These are phyloP conservation scores for Tuber brumale DNA, from an alignment of 495 filamentous ascomycete genomes.

Conservation along the genomic window DNA sequence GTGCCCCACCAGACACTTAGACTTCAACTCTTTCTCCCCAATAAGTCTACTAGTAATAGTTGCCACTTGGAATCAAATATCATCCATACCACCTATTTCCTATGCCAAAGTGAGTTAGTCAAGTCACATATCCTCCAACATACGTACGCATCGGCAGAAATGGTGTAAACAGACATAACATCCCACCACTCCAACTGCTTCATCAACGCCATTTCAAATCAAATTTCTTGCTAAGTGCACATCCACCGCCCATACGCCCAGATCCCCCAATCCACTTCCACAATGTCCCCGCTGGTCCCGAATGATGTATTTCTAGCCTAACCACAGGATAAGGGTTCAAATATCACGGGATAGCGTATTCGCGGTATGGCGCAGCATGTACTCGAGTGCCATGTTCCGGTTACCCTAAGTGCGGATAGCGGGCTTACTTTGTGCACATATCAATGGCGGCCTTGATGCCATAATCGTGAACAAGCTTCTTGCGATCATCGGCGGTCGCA, in stretches of 20 bases:
- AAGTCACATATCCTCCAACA: slow-evolving; percentile 2
- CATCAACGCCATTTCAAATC: slow-evolving; percentile 55
- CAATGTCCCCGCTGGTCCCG: slow-evolving; percentile 10
- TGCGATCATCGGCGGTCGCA: slow-evolving; percentile 59
- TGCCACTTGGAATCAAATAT: slow-evolving; percentile 58
- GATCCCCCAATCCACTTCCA: slow-evolving; percentile 3
- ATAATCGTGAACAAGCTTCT: slow-evolving; percentile 54
- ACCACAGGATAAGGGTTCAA: neutral
- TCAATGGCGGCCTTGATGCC: slow-evolving; percentile 68
- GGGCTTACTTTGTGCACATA: slow-evolving; percentile 61
- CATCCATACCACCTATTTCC: slow-evolving; percentile 56
- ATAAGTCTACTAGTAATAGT: slow-evolving; percentile 60
- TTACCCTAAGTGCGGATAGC: neutral
- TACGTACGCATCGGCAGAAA: neutral
- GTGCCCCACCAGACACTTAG: slow-evolving; percentile 60
- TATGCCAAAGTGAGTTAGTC: slow-evolving; percentile 26
- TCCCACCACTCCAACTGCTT: slow-evolving; percentile 61
- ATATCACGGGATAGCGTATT: neutral
- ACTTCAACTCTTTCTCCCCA: slow-evolving; percentile 60
- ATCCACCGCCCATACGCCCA: slow-evolving; percentile 16
- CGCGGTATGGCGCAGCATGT: neutral
- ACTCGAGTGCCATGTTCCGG: neutral
- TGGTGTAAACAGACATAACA: slow-evolving; percentile 49
- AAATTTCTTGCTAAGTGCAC: slow-evolving; percentile 45
- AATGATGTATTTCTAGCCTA: slow-evolving; percentile 26